Percentiles rank a stretch among this genome's conserved stretches.
Evolutionary conservation across 495 filamentous ascomycete genomes (phyloP).

Genomic region (Coniosporium apollinis): DNA sequence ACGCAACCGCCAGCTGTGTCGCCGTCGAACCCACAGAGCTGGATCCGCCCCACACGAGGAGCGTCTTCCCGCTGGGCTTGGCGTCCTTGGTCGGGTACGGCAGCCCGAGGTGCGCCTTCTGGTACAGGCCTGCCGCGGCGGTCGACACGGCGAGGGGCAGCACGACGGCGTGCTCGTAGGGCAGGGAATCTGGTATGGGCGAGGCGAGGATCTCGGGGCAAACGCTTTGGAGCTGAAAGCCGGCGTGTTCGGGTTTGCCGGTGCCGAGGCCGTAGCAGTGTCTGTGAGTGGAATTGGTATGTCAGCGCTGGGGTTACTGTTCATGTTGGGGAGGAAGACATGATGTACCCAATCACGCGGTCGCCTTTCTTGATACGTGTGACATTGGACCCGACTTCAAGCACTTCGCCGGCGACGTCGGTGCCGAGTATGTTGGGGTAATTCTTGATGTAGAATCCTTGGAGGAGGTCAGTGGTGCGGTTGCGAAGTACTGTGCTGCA

Average conservation of each 20-base stretch:
- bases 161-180: conserved; percentile 31
- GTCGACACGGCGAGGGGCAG: conserved; percentile 39
- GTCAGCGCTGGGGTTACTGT: neutral
- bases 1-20: conserved; percentile 42
- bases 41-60: conserved; percentile 46
- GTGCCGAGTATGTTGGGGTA: conserved; percentile 27
- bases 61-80: conserved; percentile 19
- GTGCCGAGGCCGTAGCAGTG: conserved; percentile 17
- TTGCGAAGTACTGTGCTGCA: too few relatives aligned
- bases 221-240: conserved; percentile 34
- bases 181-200: conserved; percentile 29
- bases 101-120: conserved; percentile 25
- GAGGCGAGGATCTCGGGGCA: conserved; percentile 22
- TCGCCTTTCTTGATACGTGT: conserved; percentile 30
- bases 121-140: conserved; percentile 34
- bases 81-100: conserved; percentile 19
- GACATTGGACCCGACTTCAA: conserved; percentile 25
- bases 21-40: conserved; percentile 41
- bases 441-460: conserved; percentile 18
- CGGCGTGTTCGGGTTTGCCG: conserved; percentile 17
- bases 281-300: conserved; percentile 7
- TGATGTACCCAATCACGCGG: conserved; percentile 23
- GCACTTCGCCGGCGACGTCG: conserved; percentile 30
- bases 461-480: too few relatives aligned
- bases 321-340: neutral